Percentiles rank a stretch among this genome's conserved stretches.
Evolutionary conservation across 2,329 filamentous ascomycete genomes (phyloP).

Genomic region (Scorias spongiosa): DNA sequence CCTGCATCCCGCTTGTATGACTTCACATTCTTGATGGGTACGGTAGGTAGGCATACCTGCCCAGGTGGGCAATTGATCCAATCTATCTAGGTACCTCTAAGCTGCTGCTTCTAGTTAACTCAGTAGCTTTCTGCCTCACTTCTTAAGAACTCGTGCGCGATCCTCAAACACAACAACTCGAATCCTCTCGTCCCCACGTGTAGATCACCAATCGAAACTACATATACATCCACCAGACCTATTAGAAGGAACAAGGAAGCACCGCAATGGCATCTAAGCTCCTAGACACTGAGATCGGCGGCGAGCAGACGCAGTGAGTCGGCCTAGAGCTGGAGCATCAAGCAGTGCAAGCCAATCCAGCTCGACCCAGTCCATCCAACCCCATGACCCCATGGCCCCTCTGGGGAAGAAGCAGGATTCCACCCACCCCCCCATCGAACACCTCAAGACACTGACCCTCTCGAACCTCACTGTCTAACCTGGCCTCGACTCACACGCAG

Average conservation of each 20-base stretch:
- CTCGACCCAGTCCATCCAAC: neutral
- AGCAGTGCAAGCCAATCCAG: no score
- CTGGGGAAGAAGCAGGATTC: neutral
- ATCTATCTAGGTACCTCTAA: no score
- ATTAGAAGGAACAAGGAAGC: no score
- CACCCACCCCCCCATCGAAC: neutral
- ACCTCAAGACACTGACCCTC: neutral
- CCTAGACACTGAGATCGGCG: constrained; percentile 44
- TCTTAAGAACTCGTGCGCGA: no score
- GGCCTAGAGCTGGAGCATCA: constrained; percentile 1
- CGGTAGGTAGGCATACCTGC: no score
- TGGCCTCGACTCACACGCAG: constrained; percentile 17
- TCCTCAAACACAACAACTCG: neutral
- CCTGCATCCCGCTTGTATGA: neutral
- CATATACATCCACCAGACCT: no score
- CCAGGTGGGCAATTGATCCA: neutral
- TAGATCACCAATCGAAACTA: no score
- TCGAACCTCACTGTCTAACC: neutral
- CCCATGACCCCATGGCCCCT: neutral
- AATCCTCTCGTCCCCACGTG: no score
- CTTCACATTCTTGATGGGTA: neutral
- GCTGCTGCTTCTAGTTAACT: no score
- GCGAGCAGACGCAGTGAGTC: constrained; percentile 42
- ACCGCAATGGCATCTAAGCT: constrained; percentile 35
- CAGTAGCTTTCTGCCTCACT: no score